Base-by-base conservation (phyloP, 2,329 filamentous ascomycete species). In the Neonectria magnoliae region DNA sequence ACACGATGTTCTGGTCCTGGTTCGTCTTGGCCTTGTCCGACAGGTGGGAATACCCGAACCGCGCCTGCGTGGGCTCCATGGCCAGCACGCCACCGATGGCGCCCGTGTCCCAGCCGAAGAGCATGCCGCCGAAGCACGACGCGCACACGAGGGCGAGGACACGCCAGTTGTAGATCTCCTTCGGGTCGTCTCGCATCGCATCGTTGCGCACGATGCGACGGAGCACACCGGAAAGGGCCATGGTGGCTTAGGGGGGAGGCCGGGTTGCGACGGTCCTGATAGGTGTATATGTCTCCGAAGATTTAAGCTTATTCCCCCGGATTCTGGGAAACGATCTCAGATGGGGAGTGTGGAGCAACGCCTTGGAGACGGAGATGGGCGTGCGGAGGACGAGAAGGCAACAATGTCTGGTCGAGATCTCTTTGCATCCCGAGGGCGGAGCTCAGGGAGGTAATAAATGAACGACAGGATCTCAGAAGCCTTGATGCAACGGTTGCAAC, bases 81-180 rank as follows among this genome's bases (percentile, higher is more conserved):
- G 85, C 87, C 27, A 91, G 79, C 50, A 92, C 87, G 70, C 90
- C 90, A 41, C 90, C 88, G 66, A 91, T 91, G 67, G 89, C 89
- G 58, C 89, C 89, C 29, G 88, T 90, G 72, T 83, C 81, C 81
- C 81, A 83, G 47, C 81, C 81, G 54, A 83, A 83, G 29, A 83
- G 75, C 81, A 83, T 83, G 55, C 90, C 90, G 65, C 90, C 90
- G 64, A 91, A 92, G 77, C 90, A 92, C 44, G 88, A 82, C 47
- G 88, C 88, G 74, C 83, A 88, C 53, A 88, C 88, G 69, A 91
- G 81, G 61, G 84, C 84, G 68, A 90, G 87, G 29, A 90, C 88
- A 60, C 89, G 85, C 89, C 89, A 92, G 73, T 89, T 88, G 78
- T 91, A 92, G 64, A 92, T 88, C 75, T 91, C 86, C 20, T 84